Conservation (phyloP, 306 rosid species). For the Medicago truncatula region MtrunA17r5.0-ANR NC_053048.1:39251501-39252000, state of each 20-base stretch:
- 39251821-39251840: slow-evolving; percentile 43
- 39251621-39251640: slow-evolving; percentile 55
- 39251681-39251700: slow-evolving; percentile 49
- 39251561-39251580: slow-evolving; percentile 53
- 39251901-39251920: slow-evolving; percentile 51
- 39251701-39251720: slow-evolving; percentile 55
- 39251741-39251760: slow-evolving; percentile 47
- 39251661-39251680: slow-evolving; percentile 52
- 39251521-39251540: slow-evolving; percentile 51
- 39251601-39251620: slow-evolving; percentile 51
- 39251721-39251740: slow-evolving; percentile 45
- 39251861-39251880: slow-evolving; percentile 51
- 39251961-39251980: slow-evolving; percentile 27
- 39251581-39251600: slow-evolving; percentile 53
- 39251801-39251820: slow-evolving; percentile 42
- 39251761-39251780: slow-evolving; percentile 52
- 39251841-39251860: slow-evolving; percentile 65
- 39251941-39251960: slow-evolving; percentile 52
- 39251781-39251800: slow-evolving; percentile 55
- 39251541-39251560: slow-evolving; percentile 50
- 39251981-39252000: slow-evolving; percentile 43
- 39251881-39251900: slow-evolving; percentile 57
- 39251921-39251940: slow-evolving; percentile 61
- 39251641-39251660: slow-evolving; percentile 56
- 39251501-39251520: slow-evolving; percentile 49